phyloP scores from a whole-genome alignment of 345 rosid species.

The Acer campestre region DNA sequence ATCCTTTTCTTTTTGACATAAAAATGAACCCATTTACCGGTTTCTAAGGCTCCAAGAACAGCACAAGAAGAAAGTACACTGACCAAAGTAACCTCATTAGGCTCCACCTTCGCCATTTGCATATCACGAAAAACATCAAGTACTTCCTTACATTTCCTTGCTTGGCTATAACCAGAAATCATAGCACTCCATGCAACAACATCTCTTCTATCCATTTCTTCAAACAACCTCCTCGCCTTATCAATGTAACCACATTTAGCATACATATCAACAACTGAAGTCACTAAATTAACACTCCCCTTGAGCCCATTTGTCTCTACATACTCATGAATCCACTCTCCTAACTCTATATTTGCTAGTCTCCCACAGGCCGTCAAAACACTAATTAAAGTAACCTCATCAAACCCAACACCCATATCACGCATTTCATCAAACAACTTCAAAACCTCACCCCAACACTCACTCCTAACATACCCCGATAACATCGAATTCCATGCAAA shows the following conservation, averaged over 20 bases:
- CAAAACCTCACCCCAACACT: conserved; percentile 34
- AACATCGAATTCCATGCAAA: conserved; percentile 51
- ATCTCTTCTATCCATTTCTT: conserved; percentile 30
- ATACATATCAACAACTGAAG: conserved; percentile 49
- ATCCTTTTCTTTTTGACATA: conserved; percentile 32
- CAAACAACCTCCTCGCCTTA: conserved; percentile 36
- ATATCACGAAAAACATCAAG: conserved; percentile 37
- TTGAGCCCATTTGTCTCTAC: conserved; percentile 34
- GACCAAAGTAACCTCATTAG: conserved; percentile 46
- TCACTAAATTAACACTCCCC: conserved; percentile 27
- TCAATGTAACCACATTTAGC: conserved; percentile 45
- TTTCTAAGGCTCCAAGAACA: conserved; percentile 39
- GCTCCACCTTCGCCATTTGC: conserved; percentile 35
- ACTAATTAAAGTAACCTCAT: conserved; percentile 39
- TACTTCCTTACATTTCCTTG: conserved; percentile 39
- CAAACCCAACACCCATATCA: conserved; percentile 23
- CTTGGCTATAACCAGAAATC: conserved; percentile 42
- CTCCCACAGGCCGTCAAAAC: conserved; percentile 49
- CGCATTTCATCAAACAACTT: conserved; percentile 39
- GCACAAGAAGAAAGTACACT: conserved; percentile 46
- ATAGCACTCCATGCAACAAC: conserved; percentile 42
- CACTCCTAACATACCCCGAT: conserved; percentile 35
- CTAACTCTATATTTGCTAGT: conserved; percentile 36
- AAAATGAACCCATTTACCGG: conserved; percentile 45
- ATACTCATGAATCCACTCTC: conserved; percentile 38